Base-by-base conservation (phyloP, 306 rosid genomes). In the Medicago arabica region DNA sequence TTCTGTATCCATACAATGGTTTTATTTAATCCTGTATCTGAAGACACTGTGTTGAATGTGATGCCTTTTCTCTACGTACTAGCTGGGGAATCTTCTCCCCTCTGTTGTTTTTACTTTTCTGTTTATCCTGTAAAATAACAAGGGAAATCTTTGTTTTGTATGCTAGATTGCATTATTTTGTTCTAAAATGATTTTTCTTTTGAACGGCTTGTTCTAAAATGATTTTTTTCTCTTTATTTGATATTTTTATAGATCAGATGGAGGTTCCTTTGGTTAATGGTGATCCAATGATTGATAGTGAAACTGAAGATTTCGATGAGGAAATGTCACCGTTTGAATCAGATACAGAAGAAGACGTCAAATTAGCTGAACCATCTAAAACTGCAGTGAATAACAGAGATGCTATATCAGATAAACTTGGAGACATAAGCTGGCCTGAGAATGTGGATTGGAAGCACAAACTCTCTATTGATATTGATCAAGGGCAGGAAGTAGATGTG, bases 381-480 rank as follows among this genome's bases (percentile, higher is more conserved):
- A 89, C 8, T 11, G 96, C 98, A 7, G 69, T 85, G 5, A 74
- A 86, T 76, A 89, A 91, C 81, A 83, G 81, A 16, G 92, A 93
- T 10, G 98, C 89, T 46, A 71, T 93, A 57, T 78, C 88, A 5
- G 98, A 93, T 65, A 93, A 91, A 81, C 96, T 91, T 68, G 97
- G 88, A n/a, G 98, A 93, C 82, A 85, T 89, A 55, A 84, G 89
- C 73, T 93, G 93, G 92, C 96, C 98, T 1, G 94, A 89, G 72
- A 83, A 88, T 36, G 86, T 74, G 2, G 96, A 58, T 9, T 93
- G 97, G 97, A 84, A 82, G 31, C 93, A 93, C 75, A 93, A 79
- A 75, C 94, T 93, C 41, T 70, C 98, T 4, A 12, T 88, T 67
- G 96, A 91, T 65, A 58, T 91, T 65, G 88, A 89, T 64, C 98